Base-by-base conservation (phyloP, 257 asterid species). In the Rhazya stricta region DNA sequence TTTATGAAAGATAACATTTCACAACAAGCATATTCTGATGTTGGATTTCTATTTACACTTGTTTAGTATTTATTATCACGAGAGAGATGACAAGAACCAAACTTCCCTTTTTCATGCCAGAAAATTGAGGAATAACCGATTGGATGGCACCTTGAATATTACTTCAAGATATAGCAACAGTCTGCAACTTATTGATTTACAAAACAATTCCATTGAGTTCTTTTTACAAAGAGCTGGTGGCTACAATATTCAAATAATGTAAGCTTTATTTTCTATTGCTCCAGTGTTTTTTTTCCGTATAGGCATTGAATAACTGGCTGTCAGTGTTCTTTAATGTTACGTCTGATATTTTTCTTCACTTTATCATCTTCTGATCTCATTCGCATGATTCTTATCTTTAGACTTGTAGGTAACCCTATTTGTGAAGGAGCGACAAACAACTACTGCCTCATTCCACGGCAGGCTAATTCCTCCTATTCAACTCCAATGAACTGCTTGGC, bases 381-480 rank as follows among this genome's bases (percentile, higher is more conserved):
- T 29, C 56, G 25, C 27, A 46, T 75, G 25, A 30, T 34, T 56
- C 41, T 76, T 74, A 54, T 61, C 72, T 73, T 67, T 36, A 93
- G 98, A 63, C 90, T 93, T n/a, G 81, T 58, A 66, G 92, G 79
- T 15, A 93, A 93, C 76, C 98, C 97, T 10, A 67, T 87, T 48
- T 93, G 98, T 83, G 53, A 74, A 53, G 77, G 78, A 72, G 60
- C 46, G 82, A 53, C 81, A 6, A 61, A 81, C 67, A 72, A 16
- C 25, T 92, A 85, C 84, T 94, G 97, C 82, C 74, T 56, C 43
- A 41, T 73, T 77, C 37, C 81, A 18, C 81, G 18, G 72, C 84
- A 74, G 15, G 48, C 89, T 25, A 77, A 74, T 62, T 3, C 79
- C 37, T 60, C 79, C 8, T 89, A 91, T 81, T 69, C 89, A 34